Evolutionary conservation across 176 grass and related monocot genomes (phyloP), one percentile per base, ranked within the genome.

Genomic region (Eragrostis curvula): DNA sequence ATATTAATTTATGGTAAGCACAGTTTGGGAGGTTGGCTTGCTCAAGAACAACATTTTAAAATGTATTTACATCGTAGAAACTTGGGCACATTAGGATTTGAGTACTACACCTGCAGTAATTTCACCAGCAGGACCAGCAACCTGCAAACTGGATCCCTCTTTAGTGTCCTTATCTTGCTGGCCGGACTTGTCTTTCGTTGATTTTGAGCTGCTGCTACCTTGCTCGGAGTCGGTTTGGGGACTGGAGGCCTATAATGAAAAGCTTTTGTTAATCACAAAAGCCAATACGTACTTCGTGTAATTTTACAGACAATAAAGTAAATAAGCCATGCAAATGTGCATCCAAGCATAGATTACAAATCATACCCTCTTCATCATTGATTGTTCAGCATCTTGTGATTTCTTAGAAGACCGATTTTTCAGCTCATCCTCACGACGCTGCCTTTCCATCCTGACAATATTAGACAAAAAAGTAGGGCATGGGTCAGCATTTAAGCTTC

Each of bases 371-470:
- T 95, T 95, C 40, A 84, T 83, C 66, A 83, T 74, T 63, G 91
- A 46, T 66, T 90, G 88, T 45, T 97, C 91, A 77, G 94, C 81
- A 25, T 97, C 94, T 29, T 97, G 91, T 55, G 72, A 74, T 56
- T 93, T 97, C 74, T 93, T 97, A 29, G 91, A 93, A 62, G 93
- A 89, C 59, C 88, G 86, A 49, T 83, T 77, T 83, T 78, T 97
- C 29, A 97, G 20, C 65, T 97, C 94, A 47, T 97, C 94, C 85
- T 97, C 94, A 23, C 84, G 84, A 66, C 83, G 91, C 56, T 93
- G 94, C 79, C 94, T 93, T 81, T 97, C 94, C 88, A 97, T 93
- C 83, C 94, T 96, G 69, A 40, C 80, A 70, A 75, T 78, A 61
- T 48, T 9, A 66, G 8, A 50, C 15, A 63, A 85, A 89, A 89